Evolutionary conservation across 768 basidiomycete genomes (phyloP).

Genomic region (Collybia nuda): DNA sequence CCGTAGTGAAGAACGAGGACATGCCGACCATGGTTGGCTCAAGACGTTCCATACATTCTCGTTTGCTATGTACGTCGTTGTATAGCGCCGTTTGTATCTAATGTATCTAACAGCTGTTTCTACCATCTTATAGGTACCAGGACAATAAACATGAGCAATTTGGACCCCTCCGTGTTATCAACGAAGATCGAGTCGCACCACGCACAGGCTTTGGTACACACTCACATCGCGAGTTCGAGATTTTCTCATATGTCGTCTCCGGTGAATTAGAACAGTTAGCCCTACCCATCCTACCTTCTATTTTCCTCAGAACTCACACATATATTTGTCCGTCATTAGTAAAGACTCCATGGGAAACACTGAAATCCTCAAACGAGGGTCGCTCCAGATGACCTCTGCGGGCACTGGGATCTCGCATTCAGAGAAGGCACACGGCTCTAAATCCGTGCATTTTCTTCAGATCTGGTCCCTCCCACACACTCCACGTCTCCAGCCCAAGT

Average conservation of each 20-base stretch:
- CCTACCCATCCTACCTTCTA: not conserved
- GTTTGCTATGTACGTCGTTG: slow-evolving; percentile 56
- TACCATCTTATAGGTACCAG: slow-evolving; percentile 47
- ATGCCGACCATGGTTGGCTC: slow-evolving; percentile 83
- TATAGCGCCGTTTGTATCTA: not conserved
- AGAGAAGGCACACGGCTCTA: slow-evolving; percentile 43
- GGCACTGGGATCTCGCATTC: slow-evolving; percentile 92
- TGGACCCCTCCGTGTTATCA: slow-evolving; percentile 84
- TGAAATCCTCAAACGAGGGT: slow-evolving; percentile 86
- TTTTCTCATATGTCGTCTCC: slow-evolving; percentile 83
- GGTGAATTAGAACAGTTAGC: slow-evolving; percentile 83
- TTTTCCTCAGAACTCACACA: not conserved
- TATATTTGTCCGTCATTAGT: slow-evolving; percentile 35
- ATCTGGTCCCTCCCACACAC: slow-evolving; percentile 49
- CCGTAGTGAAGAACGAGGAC: slow-evolving; percentile 61
- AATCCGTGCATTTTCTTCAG: slow-evolving; percentile 51
- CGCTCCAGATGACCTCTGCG: slow-evolving; percentile 88
- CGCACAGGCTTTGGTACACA: slow-evolving; percentile 84
- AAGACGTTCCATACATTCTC: slow-evolving; percentile 88
- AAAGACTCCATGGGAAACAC: slow-evolving; percentile 91
- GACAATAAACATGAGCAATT: slow-evolving; percentile 57
- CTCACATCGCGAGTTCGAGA: slow-evolving; percentile 83
- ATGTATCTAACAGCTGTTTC: not conserved
- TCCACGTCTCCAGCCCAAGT: slow-evolving; percentile 62
- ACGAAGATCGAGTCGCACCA: slow-evolving; percentile 85